These are phyloP conservation scores for Boletus tylopilopsis DNA, from an alignment of 768 basidiomycete genomes.

Conservation along the genomic window DNA sequence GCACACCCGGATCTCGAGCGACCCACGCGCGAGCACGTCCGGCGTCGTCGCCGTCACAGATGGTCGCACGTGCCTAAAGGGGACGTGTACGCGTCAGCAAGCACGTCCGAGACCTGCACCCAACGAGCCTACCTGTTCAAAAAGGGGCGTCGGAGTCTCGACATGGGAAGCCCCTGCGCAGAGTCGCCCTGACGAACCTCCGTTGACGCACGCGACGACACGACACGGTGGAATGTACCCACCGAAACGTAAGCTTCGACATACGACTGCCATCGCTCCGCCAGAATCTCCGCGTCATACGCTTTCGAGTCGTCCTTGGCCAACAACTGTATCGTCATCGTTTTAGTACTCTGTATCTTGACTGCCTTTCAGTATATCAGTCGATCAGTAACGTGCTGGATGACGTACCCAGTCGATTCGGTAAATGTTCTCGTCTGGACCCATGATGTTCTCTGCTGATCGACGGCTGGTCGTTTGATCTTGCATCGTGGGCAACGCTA, in stretches of 20 bases:
- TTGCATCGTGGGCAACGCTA: constrained; percentile 59
- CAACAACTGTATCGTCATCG: constrained; percentile 68
- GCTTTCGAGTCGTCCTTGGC: constrained; percentile 75
- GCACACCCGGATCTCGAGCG: constrained; percentile 82
- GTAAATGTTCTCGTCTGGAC: constrained; percentile 76
- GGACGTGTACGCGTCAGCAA: not conserved
- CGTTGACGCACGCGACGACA: not conserved
- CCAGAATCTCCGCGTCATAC: constrained; percentile 73
- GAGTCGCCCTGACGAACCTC: constrained; percentile 44
- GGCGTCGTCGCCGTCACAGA: constrained; percentile 30
- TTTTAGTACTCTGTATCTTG: constrained; percentile 63
- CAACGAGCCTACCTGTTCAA: constrained; percentile 51
- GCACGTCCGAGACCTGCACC: not conserved
- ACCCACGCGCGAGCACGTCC: constrained; percentile 49
- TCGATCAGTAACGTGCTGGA: not conserved
- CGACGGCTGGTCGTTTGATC: constrained; percentile 67
- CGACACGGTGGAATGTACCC: constrained; percentile 15
- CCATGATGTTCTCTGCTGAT: constrained; percentile 64
- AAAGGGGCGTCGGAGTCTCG: constrained; percentile 55
- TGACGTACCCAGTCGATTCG: constrained; percentile 72
- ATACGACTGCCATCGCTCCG: constrained; percentile 76
- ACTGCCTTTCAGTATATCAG: not conserved
- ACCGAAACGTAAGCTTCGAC: constrained; percentile 75
- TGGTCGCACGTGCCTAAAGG: constrained; percentile 21
- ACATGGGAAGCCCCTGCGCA: constrained; percentile 50